Conservation (phyloP, 805 yeast species). For the Tetrapisispora arboricola region DNA sequence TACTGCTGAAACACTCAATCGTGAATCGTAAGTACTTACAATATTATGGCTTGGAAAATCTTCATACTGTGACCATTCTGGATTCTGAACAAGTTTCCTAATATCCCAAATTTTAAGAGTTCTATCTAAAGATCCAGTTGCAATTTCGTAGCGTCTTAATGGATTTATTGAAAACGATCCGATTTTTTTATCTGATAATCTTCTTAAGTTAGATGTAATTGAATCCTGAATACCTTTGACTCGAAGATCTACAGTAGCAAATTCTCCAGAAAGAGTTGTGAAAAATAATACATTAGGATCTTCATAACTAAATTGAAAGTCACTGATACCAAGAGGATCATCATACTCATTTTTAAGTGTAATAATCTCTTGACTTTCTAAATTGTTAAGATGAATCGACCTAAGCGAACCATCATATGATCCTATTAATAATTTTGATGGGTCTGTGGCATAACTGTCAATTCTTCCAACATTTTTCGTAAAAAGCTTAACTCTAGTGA, state of each 20-base stretch:
- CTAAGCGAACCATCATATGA: constrained; percentile 88
- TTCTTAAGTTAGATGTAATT: constrained; percentile 30
- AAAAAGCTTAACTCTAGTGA: constrained; percentile 63
- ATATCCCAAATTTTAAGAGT: constrained; percentile 82
- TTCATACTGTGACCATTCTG: constrained; percentile 51
- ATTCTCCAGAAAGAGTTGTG: constrained; percentile 73
- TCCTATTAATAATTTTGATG: constrained; percentile 51
- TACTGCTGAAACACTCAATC: constrained; percentile 74
- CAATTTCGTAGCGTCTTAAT: constrained; percentile 47
- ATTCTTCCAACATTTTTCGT: constrained; percentile 63
- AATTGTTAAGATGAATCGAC: constrained; percentile 51
- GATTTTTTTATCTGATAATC: constrained; percentile 82
- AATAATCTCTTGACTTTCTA: constrained; percentile 51
- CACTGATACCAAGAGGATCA: constrained; percentile 60
- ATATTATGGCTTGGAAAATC: constrained; percentile 31
- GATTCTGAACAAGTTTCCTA: constrained; percentile 37
- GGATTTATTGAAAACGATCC: constrained; percentile 87
- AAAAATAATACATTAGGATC: constrained; percentile 52
- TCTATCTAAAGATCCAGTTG: constrained; percentile 84
- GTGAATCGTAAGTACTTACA: constrained; percentile 52
- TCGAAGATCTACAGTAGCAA: constrained; percentile 65
- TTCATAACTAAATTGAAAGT: constrained; percentile 43
- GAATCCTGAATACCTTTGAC: constrained; percentile 23
- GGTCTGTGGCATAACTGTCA: constrained; percentile 39
- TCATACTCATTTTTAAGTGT: constrained; percentile 46